phyloP scores from a whole-genome alignment of 176 grass and related monocot genomes.

The Stipa capillata region DNA sequence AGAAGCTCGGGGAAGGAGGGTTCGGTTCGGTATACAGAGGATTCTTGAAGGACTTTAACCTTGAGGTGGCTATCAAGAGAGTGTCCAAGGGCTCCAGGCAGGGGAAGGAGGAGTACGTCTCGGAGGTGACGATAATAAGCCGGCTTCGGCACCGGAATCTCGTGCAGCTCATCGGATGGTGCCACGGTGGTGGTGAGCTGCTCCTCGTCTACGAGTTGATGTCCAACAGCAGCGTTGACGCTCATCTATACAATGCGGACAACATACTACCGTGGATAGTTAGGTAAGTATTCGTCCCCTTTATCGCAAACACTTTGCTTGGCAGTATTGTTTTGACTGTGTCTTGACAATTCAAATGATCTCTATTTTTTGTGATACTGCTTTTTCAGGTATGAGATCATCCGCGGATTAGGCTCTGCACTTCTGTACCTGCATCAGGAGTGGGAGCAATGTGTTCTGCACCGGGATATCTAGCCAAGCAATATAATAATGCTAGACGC shows the following conservation, averaged over 20 bases:
- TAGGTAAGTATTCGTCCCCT: background rate
- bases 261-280: slow-evolving; percentile 8
- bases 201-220: slow-evolving; percentile 49
- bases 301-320: background rate
- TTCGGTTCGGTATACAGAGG: slow-evolving; percentile 25
- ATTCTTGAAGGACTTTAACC: background rate
- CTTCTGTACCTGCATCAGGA: slow-evolving; percentile 15
- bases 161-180: slow-evolving; percentile 68
- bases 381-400: background rate
- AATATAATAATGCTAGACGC: slow-evolving; percentile 27
- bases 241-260: background rate
- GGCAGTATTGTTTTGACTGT: background rate
- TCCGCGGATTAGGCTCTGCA: background rate
- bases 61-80: background rate
- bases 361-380: too few relatives aligned
- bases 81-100: slow-evolving; percentile 23
- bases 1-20: slow-evolving; percentile 25
- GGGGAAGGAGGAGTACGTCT: slow-evolving; percentile 50
- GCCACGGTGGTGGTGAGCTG: slow-evolving; percentile 33
- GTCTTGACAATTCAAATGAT: too few relatives aligned
- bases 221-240: slow-evolving; percentile 51
- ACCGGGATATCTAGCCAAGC: slow-evolving; percentile 22
- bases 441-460: slow-evolving; percentile 11
- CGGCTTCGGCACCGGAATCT: slow-evolving; percentile 39
- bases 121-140: slow-evolving; percentile 60